Base-by-base conservation (phyloP, 1,284 basidiomycete genomes). In the Schizophyllum commune region DNA sequence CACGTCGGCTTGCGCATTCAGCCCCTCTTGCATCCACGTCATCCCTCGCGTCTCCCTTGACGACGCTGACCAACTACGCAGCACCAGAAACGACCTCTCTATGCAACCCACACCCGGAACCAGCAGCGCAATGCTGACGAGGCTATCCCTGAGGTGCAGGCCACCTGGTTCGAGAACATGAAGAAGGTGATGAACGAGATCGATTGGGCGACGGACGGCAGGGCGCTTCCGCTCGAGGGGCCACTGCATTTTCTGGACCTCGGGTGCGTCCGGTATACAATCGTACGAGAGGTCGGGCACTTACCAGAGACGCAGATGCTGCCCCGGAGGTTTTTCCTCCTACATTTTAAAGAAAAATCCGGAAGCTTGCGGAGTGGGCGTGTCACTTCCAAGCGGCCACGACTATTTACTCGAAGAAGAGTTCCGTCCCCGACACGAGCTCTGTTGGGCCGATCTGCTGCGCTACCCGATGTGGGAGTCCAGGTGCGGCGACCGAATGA, bases 261-360 rank as follows among this genome's bases (percentile, higher is more conserved):
- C n/a, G 68, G 70, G 70, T 68, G 61, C 27, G 61, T 61, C 61
- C 11, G 39, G 11, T 1, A 39, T 53, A 51, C 52, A 17, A 9
- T 11, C n/a, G n/a, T 20, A 52, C 9, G 6, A 32, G 52, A 20
- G 19, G 20, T 4, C 21, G 32, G 7, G 4, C 55, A 22, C 60
- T 55, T 13, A 59, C 9, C 1, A 20, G 17, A 20, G 54, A 62
- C 17, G 27, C 27, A 72, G 71, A 4, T 71, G 71, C 52, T 68
- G 66, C 62, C 71, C 70, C 1, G 71, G 71, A 13, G 70, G 70
- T 4, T 72, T 71, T 60, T 67, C 67, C 32, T 68, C 69, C 9
- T 69, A 68, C 57, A 66, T 70, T 20, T 62, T 71, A 6, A 59
- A 63, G 32, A 66, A 64, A 59, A 69, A 69, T 56, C 56, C 56